A percentile compares a stretch with the other conserved stretches of the same genome.
These are phyloP conservation scores for Pichia nanzhaoensis DNA, from an alignment of 805 yeast genomes.

Conservation along the genomic window DNA sequence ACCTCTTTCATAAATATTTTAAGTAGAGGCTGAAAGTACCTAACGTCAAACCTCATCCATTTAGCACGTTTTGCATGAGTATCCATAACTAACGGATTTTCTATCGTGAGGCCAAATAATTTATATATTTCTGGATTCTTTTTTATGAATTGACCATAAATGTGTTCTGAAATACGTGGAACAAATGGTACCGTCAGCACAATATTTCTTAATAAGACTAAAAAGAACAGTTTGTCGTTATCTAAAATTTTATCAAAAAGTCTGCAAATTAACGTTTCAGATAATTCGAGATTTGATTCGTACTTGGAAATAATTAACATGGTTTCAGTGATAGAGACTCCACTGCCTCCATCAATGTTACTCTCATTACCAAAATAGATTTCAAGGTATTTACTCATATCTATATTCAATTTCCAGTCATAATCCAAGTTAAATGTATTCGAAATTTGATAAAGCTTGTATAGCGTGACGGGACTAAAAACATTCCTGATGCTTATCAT, in stretches of 20 bases:
- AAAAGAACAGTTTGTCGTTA: background rate
- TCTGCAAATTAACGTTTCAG: background rate
- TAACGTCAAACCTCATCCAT: slow-evolving; percentile 9
- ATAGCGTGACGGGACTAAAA: background rate
- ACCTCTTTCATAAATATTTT: slow-evolving; percentile 4
- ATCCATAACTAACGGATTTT: background rate
- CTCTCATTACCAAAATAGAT: background rate
- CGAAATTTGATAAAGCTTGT: slow-evolving; percentile 3
- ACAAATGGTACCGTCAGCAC: slow-evolving; percentile 3
- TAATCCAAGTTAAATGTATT: background rate
- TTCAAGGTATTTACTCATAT: slow-evolving; percentile 2
- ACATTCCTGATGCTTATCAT: background rate
- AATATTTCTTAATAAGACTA: slow-evolving; percentile 1
- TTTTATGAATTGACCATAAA: background rate
- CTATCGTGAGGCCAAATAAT: slow-evolving; percentile 1
- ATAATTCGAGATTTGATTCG: slow-evolving; percentile 2
- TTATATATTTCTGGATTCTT: background rate
- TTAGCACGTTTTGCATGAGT: background rate
- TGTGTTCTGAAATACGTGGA: background rate
- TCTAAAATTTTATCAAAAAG: background rate
- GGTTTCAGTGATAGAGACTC: background rate
- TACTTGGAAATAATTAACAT: background rate
- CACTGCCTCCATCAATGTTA: background rate
- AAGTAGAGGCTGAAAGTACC: slow-evolving; percentile 5
- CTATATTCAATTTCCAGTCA: background rate